Evolutionary conservation across 257 asterid species (phyloP), one percentile per base, ranked within the genome.

Genomic region (Paulownia fortunei): DNA sequence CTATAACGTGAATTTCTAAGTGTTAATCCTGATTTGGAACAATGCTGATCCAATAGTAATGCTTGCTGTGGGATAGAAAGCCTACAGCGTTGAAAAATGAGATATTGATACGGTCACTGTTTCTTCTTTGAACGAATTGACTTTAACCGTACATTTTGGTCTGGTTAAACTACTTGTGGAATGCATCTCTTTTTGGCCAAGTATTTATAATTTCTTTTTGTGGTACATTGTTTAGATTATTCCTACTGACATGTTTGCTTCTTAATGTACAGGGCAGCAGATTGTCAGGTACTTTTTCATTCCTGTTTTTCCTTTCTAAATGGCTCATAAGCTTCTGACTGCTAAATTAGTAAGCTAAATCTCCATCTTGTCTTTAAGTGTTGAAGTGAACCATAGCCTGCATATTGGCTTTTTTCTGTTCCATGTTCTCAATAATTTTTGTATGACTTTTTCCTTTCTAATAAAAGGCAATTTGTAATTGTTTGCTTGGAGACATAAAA

Each of bases 201-300:
- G 59, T 41, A 24, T 60, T 56, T 27, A 19, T 18, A 23, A 60
- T 30, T 74, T 62, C 54, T 54, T 16, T 51, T 24, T n/a, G 52
- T 68, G 46, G 36, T 66, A 24, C 18, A 44, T 54, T 61, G 34
- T 51, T 75, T 81, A 26, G 42, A 58, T 72, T 30, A 56, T 46
- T 34, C 75, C 42, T 76, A 77, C 80, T 86, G 80, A 85, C 34
- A 54, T 70, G 59, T 79, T 70, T 89, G 75, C 69, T 64, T 84
- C 79, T 74, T 89, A 55, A 77, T 74, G 73, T 82, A 69, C 95
- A 92, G 97, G 93, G 97, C 97, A 18, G 97, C 95, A 13, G 97
- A 91, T 86, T 89, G 91, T 78, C 97, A 92, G 95, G 97, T 92
- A 87, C 42, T 62, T 32, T 34, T 24, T 64, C 56, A 23, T 52